Conservation (phyloP, 2,329 filamentous ascomycete species). For the Beauveria medogensis region DNA sequence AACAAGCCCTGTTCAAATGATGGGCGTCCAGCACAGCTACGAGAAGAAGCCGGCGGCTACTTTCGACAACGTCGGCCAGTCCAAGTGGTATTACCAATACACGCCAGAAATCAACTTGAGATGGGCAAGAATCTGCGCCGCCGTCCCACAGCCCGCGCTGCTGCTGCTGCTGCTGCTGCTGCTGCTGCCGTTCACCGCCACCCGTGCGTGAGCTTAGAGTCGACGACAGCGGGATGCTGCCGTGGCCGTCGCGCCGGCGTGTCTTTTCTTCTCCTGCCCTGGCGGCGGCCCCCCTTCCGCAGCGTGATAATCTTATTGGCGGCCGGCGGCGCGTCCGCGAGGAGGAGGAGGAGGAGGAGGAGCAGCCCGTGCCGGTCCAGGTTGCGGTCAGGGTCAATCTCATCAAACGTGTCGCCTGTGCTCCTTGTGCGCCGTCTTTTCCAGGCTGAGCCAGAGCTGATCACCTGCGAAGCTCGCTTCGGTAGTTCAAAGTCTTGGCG, state of each 20-base stretch:
- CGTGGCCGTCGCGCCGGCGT: background rate
- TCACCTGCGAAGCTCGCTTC: slow-evolving; percentile 10
- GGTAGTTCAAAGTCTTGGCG: slow-evolving; percentile 12
- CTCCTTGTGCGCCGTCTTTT: slow-evolving; percentile 13
- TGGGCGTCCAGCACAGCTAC: background rate
- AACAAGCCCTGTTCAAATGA: no score
- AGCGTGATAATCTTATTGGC: slow-evolving; percentile 10
- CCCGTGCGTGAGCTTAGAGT: slow-evolving; percentile 7
- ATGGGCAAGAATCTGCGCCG: slow-evolving; percentile 12
- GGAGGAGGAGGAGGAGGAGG: no score
- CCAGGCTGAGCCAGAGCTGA: slow-evolving; percentile 13
- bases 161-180: background rate
- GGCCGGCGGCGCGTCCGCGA: background rate
- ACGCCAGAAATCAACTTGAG: slow-evolving; percentile 11
- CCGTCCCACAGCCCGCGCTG: slow-evolving; percentile 10
- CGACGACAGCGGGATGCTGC: slow-evolving; percentile 8
- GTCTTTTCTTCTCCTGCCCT: background rate
- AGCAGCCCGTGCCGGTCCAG: slow-evolving; percentile 11
- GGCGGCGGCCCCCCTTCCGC: background rate
- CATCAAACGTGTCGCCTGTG: slow-evolving; percentile 13
- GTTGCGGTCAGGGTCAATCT: slow-evolving; percentile 10
- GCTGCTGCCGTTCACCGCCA: background rate
- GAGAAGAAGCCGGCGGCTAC: no score
- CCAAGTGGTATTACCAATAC: background rate
- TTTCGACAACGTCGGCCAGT: background rate